phyloP scores from a whole-genome alignment of 148 eudicot species.

The Euryodendron excelsum region DNA sequence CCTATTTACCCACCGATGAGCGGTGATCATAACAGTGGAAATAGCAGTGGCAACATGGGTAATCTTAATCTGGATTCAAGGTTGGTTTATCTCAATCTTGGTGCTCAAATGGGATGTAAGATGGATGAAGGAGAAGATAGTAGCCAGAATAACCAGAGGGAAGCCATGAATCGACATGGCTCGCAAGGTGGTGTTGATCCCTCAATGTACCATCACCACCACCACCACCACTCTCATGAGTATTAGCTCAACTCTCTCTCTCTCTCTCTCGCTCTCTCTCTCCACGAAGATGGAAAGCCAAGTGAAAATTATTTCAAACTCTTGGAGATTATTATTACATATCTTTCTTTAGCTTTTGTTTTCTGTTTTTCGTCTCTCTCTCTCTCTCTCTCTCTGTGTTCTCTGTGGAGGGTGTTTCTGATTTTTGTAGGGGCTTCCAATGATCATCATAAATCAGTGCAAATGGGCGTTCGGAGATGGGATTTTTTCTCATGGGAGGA shows the following conservation, averaged over 20 bases:
- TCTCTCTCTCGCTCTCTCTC: not conserved
- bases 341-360: not conserved
- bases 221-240: slow-evolving; percentile 41
- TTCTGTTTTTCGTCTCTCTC: not conserved
- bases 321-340: not conserved
- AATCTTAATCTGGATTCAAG: slow-evolving; percentile 65
- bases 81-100: slow-evolving; percentile 72
- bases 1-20: slow-evolving; percentile 29
- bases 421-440: slow-evolving; percentile 16
- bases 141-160: slow-evolving; percentile 27
- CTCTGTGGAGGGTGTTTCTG: not conserved
- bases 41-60: slow-evolving; percentile 23
- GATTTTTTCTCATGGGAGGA: slow-evolving; percentile 21
- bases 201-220: slow-evolving; percentile 54
- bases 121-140: slow-evolving; percentile 29
- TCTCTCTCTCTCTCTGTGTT: not conserved
- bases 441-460: slow-evolving; percentile 2
- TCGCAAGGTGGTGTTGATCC: slow-evolving; percentile 28
- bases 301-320: not conserved
- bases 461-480: not conserved
- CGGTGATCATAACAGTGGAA: slow-evolving; percentile 17
- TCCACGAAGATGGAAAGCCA: not conserved
- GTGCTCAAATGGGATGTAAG: slow-evolving; percentile 34
- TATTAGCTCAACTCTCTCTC: slow-evolving; percentile 26
- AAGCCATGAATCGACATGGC: slow-evolving; percentile 13